Conservation (phyloP, 2,329 filamentous ascomycete species). For the Xylariales sp. region DNA sequence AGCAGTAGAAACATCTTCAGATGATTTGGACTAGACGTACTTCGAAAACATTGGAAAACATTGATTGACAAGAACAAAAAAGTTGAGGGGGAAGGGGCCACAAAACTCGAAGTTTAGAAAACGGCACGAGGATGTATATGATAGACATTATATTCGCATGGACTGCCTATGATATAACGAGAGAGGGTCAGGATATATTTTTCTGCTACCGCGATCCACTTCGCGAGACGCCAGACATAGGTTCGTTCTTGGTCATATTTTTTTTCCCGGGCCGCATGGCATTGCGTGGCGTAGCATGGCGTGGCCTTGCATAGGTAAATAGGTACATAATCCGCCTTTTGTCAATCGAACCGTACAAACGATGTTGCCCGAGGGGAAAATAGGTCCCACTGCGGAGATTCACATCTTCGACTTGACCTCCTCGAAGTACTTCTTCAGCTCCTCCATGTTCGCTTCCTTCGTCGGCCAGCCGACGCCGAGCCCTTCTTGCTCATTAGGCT, state of each 20-base stretch:
- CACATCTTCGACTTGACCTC: slow-evolving; percentile 93
- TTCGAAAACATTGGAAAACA: neutral
- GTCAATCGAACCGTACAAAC: slow-evolving; percentile 13
- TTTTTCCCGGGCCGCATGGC: slow-evolving; percentile 1
- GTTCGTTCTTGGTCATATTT: neutral
- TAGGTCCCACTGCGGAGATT: neutral
- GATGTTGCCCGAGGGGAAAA: too few relatives aligned
- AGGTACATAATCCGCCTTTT: slow-evolving; percentile 14
- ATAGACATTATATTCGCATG: slow-evolving; percentile 18
- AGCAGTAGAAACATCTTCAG: slow-evolving; percentile 52
- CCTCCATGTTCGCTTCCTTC: slow-evolving; percentile 80
- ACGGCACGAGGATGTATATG: slow-evolving; percentile 16
- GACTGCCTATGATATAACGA: slow-evolving; percentile 7
- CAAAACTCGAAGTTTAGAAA: slow-evolving; percentile 1
- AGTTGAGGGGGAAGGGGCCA: neutral
- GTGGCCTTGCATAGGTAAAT: slow-evolving; percentile 2
- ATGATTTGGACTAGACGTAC: slow-evolving; percentile 59
- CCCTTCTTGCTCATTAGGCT: slow-evolving; percentile 86
- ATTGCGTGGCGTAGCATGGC: neutral
- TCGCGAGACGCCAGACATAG: neutral
- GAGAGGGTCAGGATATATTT: neutral
- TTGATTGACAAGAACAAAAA: neutral
- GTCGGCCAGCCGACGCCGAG: slow-evolving; percentile 84
- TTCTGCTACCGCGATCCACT: slow-evolving; percentile 9
- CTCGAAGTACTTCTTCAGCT: slow-evolving; percentile 81